Percentiles rank a stretch among this genome's conserved stretches.
Evolutionary conservation across 2,329 filamentous ascomycete species (phyloP).

Genomic region (Botrytis cinerea): DNA sequence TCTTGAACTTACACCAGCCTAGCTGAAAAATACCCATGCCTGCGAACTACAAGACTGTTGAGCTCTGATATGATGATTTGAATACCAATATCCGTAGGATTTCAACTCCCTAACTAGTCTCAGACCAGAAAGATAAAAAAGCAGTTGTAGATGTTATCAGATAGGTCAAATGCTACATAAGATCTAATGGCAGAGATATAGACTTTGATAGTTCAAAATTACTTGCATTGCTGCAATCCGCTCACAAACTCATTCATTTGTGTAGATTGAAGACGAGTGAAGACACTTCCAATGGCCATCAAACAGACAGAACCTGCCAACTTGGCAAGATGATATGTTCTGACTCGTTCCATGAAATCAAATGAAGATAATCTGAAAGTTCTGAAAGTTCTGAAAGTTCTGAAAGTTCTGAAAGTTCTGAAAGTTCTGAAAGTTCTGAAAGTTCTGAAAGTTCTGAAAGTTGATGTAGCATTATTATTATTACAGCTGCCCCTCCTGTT

Average conservation of each 20-base stretch:
- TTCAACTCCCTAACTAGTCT: background rate
- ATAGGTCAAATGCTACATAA: no score
- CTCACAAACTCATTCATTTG: background rate
- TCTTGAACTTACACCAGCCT: background rate
- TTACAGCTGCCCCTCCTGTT: no score
- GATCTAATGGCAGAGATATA: background rate
- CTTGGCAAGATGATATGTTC: background rate
- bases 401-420: background rate
- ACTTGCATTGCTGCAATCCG: background rate
- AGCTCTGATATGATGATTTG: background rate
- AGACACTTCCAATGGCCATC: background rate
- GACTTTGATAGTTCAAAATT: background rate
- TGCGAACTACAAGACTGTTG: background rate
- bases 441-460: no score
- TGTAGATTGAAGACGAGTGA: background rate
- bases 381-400: background rate
- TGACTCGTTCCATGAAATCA: background rate
- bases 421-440: no score
- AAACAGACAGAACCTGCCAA: background rate
- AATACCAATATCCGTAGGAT: no score
- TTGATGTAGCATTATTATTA: background rate
- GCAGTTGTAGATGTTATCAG: background rate
- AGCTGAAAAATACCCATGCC: background rate
- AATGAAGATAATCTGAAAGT: background rate
- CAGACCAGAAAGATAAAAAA: background rate